Conservation (phyloP, 192 early-diverging fungal species). For the Spinellus fusiger region DNA sequence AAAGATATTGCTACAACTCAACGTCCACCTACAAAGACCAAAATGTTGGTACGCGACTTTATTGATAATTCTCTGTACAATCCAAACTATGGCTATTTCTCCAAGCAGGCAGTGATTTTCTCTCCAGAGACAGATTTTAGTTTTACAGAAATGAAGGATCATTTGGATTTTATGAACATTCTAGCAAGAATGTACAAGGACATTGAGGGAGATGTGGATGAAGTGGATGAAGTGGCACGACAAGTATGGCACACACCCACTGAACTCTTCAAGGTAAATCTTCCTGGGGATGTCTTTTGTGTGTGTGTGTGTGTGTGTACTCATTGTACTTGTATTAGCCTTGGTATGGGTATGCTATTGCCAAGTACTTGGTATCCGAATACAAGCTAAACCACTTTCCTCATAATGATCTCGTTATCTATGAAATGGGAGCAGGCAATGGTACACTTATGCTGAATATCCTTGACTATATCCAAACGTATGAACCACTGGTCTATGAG, state of each 20-base stretch:
- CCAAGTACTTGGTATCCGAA: slow-evolving; percentile 79
- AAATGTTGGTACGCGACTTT: slow-evolving; percentile 83
- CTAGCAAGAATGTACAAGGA: slow-evolving; percentile 74
- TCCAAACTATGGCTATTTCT: slow-evolving; percentile 96
- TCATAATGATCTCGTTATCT: slow-evolving; percentile 72
- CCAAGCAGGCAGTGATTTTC: slow-evolving; percentile 84
- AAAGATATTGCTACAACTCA: slow-evolving; percentile 32
- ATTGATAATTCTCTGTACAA: slow-evolving; percentile 96
- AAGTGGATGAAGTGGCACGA: slow-evolving; percentile 66
- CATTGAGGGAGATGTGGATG: slow-evolving; percentile 70
- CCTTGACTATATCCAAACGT: slow-evolving; percentile 76
- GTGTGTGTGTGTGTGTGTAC: neutral
- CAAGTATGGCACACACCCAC: slow-evolving; percentile 99
- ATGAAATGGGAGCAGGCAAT: slow-evolving; percentile 96
- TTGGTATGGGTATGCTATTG: slow-evolving; percentile 90
- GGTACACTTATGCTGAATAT: slow-evolving; percentile 94
- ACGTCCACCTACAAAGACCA: slow-evolving; percentile 46
- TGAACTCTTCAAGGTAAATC: slow-evolving; percentile 80
- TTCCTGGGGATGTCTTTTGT: neutral
- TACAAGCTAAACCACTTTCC: slow-evolving; percentile 58
- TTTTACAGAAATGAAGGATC: slow-evolving; percentile 59
- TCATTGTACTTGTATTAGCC: slow-evolving; percentile 49
- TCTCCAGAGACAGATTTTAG: slow-evolving; percentile 57
- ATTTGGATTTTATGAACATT: slow-evolving; percentile 65
- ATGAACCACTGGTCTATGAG: slow-evolving; percentile 74